Base-by-base conservation (phyloP, 805 yeast genomes). In the Ogataea pini region DNA sequence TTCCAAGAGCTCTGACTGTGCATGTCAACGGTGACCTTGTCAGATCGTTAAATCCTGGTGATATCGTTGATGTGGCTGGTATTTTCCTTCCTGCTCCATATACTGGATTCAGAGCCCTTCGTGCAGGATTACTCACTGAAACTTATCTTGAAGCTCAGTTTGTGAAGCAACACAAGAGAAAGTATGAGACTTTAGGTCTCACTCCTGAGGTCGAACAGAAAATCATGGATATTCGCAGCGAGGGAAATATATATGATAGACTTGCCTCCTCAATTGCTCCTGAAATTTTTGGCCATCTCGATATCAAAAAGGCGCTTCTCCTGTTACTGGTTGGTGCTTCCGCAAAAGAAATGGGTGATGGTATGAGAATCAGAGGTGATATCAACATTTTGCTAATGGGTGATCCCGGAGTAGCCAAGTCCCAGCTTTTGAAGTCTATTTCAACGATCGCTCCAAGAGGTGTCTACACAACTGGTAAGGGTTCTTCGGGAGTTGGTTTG, bases 381-480 rank as follows among this genome's bases (percentile, higher is more conserved):
- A 88, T 94, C 58, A 94, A 94, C 63, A 80, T 94, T 47, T 86
- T 97, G 72, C 76, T 94, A 44, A 92, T 94, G 97, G 99, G 99
- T 60, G 99, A 94, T 64, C 99, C 99, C 36, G 99, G 99, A 76
- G 99, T 94, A 46, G 99, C 99, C 62, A 94, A 94, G 70, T 94
- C 98, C 2, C 99, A 94, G 76, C 74, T 94, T 62, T 75, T 94
- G 55, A 94, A 94, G 66, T 86, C 95, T 28, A 89, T 94, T 56
- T 78, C 89, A 50, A 89, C 91, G 60, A 86, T 94, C 46, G 94
- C 98, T 3, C 99, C 99, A 25, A 79, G 98, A 63, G 95, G 96
- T 43, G 95, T 94, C 25, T 94, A 94, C 68, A 94, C 99, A 7
- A 94, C 99, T 1, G 99, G 99, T 72, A 83, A 96, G 62, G 99